Conservation (phyloP, 1,139 yeast genomes). For the Eremothecium sinecaudum region DNA sequence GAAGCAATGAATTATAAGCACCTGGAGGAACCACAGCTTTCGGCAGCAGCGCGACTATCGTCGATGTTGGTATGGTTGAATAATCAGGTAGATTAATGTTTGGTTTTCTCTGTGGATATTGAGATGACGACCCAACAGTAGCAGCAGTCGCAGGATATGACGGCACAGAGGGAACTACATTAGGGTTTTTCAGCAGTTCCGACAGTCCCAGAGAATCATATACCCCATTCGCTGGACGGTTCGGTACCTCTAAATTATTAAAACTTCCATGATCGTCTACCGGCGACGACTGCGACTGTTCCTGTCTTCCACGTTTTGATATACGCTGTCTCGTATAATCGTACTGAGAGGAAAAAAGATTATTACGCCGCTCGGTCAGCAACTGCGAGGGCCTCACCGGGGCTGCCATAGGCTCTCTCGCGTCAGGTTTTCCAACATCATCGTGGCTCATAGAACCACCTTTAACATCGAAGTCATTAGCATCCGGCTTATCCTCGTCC, state of each 20-base stretch:
- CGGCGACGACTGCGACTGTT: slow-evolving; percentile 10
- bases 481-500: slow-evolving; percentile 53
- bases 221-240: slow-evolving; percentile 17
- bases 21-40: slow-evolving; percentile 64
- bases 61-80: slow-evolving; percentile 26
- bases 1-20: slow-evolving; percentile 50
- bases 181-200: background rate
- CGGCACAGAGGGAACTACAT: background rate
- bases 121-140: slow-evolving; percentile 5
- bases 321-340: slow-evolving; percentile 27
- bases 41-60: slow-evolving; percentile 37
- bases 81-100: slow-evolving; percentile 27
- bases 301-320: slow-evolving; percentile 16
- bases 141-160: background rate
- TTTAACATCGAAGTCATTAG: slow-evolving; percentile 11
- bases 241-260: slow-evolving; percentile 22
- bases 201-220: background rate
- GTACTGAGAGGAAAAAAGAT: slow-evolving; percentile 27
- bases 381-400: slow-evolving; percentile 18
- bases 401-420: slow-evolving; percentile 1
- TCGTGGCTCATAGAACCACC: slow-evolving; percentile 9
- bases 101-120: slow-evolving; percentile 9
- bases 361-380: slow-evolving; percentile 26
- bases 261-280: slow-evolving; percentile 25
- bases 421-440: background rate